Evolutionary conservation across 345 rosid genomes (phyloP).

Genomic region (Hibiscus trionum): DNA sequence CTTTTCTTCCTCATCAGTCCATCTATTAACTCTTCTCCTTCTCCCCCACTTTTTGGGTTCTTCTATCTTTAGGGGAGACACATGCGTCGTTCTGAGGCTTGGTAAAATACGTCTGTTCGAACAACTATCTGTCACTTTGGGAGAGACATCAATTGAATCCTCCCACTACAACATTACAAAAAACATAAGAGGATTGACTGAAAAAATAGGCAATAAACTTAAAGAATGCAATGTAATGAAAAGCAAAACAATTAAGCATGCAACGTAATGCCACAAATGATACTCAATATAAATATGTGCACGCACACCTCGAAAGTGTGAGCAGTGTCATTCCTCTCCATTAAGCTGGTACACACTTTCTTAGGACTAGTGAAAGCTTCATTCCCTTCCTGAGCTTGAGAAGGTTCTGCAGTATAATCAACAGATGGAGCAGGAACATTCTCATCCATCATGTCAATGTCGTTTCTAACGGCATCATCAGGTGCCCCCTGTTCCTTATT

Average conservation of each 20-base stretch:
- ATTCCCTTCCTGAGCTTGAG: constrained; percentile 11
- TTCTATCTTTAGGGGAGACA: constrained; percentile 25
- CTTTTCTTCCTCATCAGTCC: constrained; percentile 54
- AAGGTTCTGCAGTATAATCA: neutral
- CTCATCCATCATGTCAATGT: neutral
- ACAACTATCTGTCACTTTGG: neutral
- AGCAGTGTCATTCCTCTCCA: constrained; percentile 50
- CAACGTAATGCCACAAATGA: neutral
- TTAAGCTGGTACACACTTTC: constrained; percentile 24
- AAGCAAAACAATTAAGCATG: neutral
- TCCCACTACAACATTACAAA: constrained; percentile 33
- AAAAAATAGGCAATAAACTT: neutral
- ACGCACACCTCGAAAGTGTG: constrained; percentile 37
- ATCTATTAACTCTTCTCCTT: constrained; percentile 23
- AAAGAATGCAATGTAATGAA: neutral
- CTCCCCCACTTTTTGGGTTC: constrained; percentile 15
- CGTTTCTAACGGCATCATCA: neutral
- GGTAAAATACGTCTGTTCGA: constrained; percentile 8
- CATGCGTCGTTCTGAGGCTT: constrained; percentile 19
- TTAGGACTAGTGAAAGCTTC: constrained; percentile 16
- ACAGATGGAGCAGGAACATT: neutral
- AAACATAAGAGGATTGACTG: neutral
- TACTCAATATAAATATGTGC: neutral
- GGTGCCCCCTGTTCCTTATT: neutral
- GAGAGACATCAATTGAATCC: constrained; percentile 16